Conservation (phyloP, 2,329 filamentous ascomycete species). For the Pseudocercospora eumusae region DNA sequence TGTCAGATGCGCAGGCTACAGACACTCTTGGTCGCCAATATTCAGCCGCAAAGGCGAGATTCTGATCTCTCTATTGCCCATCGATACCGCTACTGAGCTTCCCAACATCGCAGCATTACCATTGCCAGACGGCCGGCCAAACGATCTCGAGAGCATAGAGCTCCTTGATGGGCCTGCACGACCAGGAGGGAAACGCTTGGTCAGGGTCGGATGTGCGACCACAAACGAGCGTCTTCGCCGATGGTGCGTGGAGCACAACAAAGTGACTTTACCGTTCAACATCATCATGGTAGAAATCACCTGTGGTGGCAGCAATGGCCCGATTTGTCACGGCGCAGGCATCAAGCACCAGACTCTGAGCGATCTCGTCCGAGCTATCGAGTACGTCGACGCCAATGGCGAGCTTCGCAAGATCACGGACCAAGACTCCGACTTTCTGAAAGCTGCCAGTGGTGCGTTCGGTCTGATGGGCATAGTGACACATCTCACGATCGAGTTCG, state of each 20-base stretch:
- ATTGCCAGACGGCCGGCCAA: conserved; percentile 12
- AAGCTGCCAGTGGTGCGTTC: conserved; percentile 40
- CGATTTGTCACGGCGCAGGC: conserved; percentile 22
- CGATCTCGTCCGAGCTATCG: conserved; percentile 19
- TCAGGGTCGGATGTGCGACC: conserved; percentile 16
- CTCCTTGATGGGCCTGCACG: conserved; percentile 12
- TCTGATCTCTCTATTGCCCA: conserved; percentile 16
- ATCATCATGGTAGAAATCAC: conserved; percentile 23
- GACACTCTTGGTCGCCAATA: conserved; percentile 19
- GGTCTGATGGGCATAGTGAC: conserved; percentile 54
- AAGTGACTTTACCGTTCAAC: conserved; percentile 20
- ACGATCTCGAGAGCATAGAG: conserved; percentile 18
- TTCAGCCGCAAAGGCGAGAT: conserved; percentile 17
- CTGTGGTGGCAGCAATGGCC: conserved; percentile 18
- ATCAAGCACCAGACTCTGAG: conserved; percentile 17
- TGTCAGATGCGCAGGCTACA: conserved; percentile 20
- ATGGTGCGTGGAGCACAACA: conserved; percentile 20
- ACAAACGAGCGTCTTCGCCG: conserved; percentile 22
- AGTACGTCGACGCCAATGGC: conserved; percentile 22
- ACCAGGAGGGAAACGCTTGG: conserved; percentile 14
- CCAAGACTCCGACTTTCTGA: conserved; percentile 13
- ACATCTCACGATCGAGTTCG: conserved; percentile 52
- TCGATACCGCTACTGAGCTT: conserved; percentile 17
- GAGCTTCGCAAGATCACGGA: conserved; percentile 16
- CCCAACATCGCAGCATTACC: conserved; percentile 15